Evolutionary conservation across 140 eudicot genomes (phyloP).

Genomic region (Erigeron philadelphicus): DNA sequence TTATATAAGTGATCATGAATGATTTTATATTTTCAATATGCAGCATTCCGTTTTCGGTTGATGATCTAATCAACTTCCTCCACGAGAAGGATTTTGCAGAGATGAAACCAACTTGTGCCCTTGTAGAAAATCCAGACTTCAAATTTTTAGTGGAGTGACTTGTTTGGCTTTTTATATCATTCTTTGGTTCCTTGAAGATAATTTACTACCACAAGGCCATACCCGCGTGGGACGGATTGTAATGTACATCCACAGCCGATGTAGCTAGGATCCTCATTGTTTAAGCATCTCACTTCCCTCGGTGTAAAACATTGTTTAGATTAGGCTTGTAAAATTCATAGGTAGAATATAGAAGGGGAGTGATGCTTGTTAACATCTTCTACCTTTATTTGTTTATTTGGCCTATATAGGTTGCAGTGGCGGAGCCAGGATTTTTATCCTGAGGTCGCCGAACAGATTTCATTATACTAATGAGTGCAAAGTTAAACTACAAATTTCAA

Average conservation of each 20-base stretch:
- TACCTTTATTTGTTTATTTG: slow-evolving; percentile 15
- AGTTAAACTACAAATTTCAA: no score
- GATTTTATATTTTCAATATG: slow-evolving; percentile 16
- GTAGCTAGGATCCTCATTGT: slow-evolving; percentile 27
- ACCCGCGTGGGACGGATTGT: slow-evolving; percentile 2
- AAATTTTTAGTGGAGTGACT: slow-evolving; percentile 54
- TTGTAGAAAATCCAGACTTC: slow-evolving; percentile 62
- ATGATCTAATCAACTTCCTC: slow-evolving; percentile 43
- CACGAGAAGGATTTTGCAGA: slow-evolving; percentile 55
- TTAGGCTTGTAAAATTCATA: slow-evolving; percentile 39
- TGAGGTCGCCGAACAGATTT: no score
- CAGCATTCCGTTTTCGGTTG: slow-evolving; percentile 75
- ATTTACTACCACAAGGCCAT: slow-evolving; percentile 6
- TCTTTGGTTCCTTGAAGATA: background rate
- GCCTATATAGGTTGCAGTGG: slow-evolving; percentile 17
- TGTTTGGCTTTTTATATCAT: slow-evolving; percentile 3
- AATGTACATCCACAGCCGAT: slow-evolving; percentile 23
- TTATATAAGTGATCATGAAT: background rate
- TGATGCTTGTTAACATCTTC: slow-evolving; percentile 23
- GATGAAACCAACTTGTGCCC: slow-evolving; percentile 52
- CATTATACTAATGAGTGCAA: no score
- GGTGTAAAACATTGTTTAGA: slow-evolving; percentile 31
- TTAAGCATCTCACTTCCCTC: slow-evolving; percentile 23
- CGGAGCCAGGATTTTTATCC: no score
- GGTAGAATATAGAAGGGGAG: slow-evolving; percentile 37